Evolutionary conservation across 192 early-diverging fungal species (phyloP).

Genomic region (Coemansia sp.): DNA sequence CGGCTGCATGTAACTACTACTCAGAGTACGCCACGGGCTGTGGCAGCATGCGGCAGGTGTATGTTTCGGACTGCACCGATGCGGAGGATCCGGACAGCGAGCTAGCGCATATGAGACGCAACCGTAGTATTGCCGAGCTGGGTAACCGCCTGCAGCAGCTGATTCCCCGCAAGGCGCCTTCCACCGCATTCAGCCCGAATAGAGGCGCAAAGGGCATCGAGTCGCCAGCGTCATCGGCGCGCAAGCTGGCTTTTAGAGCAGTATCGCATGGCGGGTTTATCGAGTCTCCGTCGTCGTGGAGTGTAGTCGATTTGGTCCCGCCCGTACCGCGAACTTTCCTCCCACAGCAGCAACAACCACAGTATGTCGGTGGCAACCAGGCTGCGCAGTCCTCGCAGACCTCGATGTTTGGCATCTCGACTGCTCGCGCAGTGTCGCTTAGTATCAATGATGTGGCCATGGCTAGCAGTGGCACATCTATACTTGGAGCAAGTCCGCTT

Average conservation of each 20-base stretch:
- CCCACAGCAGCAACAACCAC: constrained; percentile 1
- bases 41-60: background rate
- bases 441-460: background rate
- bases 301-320: constrained; percentile 20
- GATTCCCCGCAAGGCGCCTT: constrained; percentile 35
- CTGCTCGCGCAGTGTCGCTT: constrained; percentile 11
- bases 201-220: constrained; percentile 3
- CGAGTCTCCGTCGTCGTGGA: constrained; percentile 20
- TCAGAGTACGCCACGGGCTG: background rate
- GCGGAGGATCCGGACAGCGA: constrained; percentile 2
- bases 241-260: background rate
- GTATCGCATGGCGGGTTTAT: constrained; percentile 21
- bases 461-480: background rate
- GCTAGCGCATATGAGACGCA: constrained; percentile 12
- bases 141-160: constrained; percentile 40
- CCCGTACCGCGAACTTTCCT: constrained; percentile 11
- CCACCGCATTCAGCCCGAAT: background rate
- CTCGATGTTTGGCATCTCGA: constrained; percentile 17
- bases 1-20: background rate
- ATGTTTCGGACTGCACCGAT: background rate
- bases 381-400: constrained; percentile 11
- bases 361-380: background rate
- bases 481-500: background rate
- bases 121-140: constrained; percentile 37
- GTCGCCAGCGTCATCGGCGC: background rate